Evolutionary conservation across 371 early-diverging fungal species (phyloP), one percentile per base, ranked within the genome.

Genomic region (Mycotypha africana): DNA sequence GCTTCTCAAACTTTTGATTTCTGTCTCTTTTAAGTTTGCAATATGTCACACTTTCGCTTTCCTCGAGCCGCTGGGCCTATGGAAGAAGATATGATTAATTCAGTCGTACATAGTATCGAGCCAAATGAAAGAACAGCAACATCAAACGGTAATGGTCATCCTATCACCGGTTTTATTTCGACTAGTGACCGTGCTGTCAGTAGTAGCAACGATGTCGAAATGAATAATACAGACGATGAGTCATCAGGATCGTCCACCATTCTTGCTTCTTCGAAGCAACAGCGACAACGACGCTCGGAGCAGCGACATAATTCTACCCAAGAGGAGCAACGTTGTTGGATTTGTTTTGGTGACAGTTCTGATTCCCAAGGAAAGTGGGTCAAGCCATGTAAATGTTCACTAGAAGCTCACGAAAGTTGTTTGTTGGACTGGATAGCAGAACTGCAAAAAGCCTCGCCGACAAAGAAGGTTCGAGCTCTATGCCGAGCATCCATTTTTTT

Each of bases 391-490:
- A 68, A 64, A 37, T 89, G 89, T 49, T 80, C 87, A 11, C 57
- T 89, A 10, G 73, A 82, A 17, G 74, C 81, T 25, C 89, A 89
- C 43, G 84, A 86, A 46, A 69, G 79, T 45, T 89, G 89, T 52
- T 63, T 89, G 41, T 62, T 89, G 9, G 77, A 81, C 53, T 89
- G 89, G 89, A 81, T 89, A 43, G 65, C 78, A 14, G 86, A 86
- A 58, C 84, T 76, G 30, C 84, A 86, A 45, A 75, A 78, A 25
- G 78, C 58, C 37, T 67, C 69, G 23, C 76, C 70, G 33, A 63
- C 38, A 42, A 80, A 70, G 38, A 76, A 38, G 39, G 51, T 51
- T 45, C 11, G 11, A 28, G 28, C 28, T 28, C 8, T 28, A 8
- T 28, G 28, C 5, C 5, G 5, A 28, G 28, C 28, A 28, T 28